Base-by-base conservation (phyloP, 192 early-diverging fungal species). In the Coemansia asiatica region DNA sequence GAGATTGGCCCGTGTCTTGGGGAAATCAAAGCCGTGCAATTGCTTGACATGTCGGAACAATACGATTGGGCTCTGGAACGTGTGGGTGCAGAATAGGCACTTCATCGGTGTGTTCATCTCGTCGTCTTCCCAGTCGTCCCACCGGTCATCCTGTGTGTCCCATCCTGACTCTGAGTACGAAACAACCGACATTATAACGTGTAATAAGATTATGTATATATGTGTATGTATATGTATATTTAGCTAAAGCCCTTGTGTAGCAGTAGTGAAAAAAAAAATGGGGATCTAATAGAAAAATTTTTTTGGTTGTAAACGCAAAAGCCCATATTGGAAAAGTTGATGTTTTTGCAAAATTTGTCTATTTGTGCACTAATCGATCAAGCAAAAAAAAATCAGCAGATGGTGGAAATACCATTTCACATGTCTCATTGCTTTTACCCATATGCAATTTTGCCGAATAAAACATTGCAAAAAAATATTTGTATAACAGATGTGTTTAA, bases 11-110 rank as follows among this genome's bases (percentile, higher is more conserved):
- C 85, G 78, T 2, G 78, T 73, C 26, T 68, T 67, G 6, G 84
- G 54, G 73, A 92, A 91, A 66, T 92, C 88, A 76, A 92, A 92
- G 6, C 79, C 83, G 50, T 92, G 91, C 1, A 40, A 28, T 10
- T 60, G 22, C 16, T 74, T 84, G 38, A 79, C 87, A 66, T 92
- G 91, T n/a, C 54, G 23, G 72, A 92, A 92, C 51, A 87, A 68
- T 12, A 83, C 69, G 21, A 62, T 46, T n/a, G 85, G 66, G 31
- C 71, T 64, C n/a, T 73, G 59, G 56, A 84, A 89, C 4, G 72
- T 76, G 23, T 83, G 62, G 4, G 83, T 19, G 69, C 91, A 92
- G 70, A 91, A 90, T 55, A 92, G 84, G 69, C 91, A 92, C 69
- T 89, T 85, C 72, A 85, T 72, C 0, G 83, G 81, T 12, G 68